Base-by-base conservation (phyloP, 2,329 filamentous ascomycete species). In the Aureobasidium musti region DNA sequence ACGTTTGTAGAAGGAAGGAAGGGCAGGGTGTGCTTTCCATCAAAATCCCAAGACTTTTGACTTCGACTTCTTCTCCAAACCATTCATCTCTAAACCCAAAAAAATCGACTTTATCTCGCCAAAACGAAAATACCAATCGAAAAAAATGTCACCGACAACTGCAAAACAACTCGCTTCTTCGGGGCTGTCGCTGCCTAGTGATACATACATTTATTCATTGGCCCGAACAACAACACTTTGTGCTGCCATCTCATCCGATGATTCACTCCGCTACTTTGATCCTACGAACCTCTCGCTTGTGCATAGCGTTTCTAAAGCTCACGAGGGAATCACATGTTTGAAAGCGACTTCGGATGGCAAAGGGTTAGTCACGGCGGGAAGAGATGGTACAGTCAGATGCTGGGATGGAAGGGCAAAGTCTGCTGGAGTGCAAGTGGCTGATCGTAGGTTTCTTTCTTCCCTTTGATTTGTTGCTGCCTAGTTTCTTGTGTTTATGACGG, bases 201-300 rank as follows among this genome's bases (percentile, higher is more conserved):
- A 69, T 35, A 70, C 83, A 61, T 89, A 89, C 74, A 82, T 89
- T 39, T 82, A 87, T 59, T 82, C 86, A 67, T 79, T 89, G 63
- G 78, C 79, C 0, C 83, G 66, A 11, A 67, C 67, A 37, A 69
- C 69, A 45, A 69, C 66, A 41, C 71, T 74, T 5, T 80, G 90
- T 47, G 86, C 85, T 1, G 83, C 86, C 19, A 89, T 90, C 66
- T 85, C 87, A 3, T 91, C 90, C 0, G 88, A 92, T 77, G 86
- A 91, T 76, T 83, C 81, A n/a, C 80, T 93, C 23, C 84, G 86
- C 33, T 77, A 91, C 21, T 84, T 92, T 70, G 83, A 90, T 74
- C 84, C 88, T 0, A 70, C 79, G 1, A 82, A 81, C 28, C 79
- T 92, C 28, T 80, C 81, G 64, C 74, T 80, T 3, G 81, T 84